Evolutionary conservation across 345 rosid species (phyloP).

Genomic region (Kernera saxatilis): DNA sequence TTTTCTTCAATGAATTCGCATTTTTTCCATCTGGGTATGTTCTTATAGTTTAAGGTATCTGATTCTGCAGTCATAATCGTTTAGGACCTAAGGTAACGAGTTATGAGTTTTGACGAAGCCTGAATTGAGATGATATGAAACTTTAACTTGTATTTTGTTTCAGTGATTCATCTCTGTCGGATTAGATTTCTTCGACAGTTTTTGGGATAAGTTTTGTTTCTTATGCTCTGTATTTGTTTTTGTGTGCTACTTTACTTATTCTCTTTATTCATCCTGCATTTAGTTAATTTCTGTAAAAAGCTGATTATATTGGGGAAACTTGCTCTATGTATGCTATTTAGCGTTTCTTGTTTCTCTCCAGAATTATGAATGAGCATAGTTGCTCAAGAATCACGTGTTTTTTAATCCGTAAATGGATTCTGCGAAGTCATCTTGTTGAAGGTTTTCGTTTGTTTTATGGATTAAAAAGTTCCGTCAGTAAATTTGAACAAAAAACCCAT

Average conservation of each 20-base stretch:
- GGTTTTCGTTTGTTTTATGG: background rate
- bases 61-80: background rate
- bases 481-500: background rate
- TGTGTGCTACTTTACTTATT: background rate
- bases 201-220: background rate
- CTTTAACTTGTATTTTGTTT: background rate
- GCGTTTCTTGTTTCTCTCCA: background rate
- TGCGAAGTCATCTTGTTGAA: background rate
- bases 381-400: background rate
- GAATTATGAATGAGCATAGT: background rate
- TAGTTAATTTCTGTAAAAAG: background rate
- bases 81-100: background rate
- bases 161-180: background rate
- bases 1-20: background rate
- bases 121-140: background rate
- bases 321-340: background rate
- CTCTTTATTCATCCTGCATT: background rate
- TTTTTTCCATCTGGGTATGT: background rate
- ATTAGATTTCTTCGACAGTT: background rate
- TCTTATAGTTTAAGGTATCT: background rate
- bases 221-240: background rate
- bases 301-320: background rate
- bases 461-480: background rate
- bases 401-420: background rate
- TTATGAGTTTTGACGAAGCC: background rate